Percentiles rank a stretch among this genome's conserved stretches.
Evolutionary conservation across 306 rosid genomes (phyloP).

Genomic region (Trichosanthes truncata): DNA sequence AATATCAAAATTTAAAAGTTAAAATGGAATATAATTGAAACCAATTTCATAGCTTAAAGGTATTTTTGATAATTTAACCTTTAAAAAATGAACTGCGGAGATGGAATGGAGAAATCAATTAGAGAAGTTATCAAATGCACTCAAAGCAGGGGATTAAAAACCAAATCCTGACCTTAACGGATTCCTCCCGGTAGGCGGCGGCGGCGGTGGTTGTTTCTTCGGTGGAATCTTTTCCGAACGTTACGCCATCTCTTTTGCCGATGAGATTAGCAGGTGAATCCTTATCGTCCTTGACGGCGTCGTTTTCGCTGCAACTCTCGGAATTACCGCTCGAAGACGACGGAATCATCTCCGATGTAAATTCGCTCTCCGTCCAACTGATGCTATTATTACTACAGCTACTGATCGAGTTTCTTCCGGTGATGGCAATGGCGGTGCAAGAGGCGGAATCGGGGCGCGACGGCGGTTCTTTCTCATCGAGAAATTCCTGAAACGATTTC

Average conservation of each 20-base stretch:
- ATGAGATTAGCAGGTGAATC: neutral
- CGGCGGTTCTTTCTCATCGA: slow-evolving; percentile 12
- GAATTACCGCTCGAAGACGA: slow-evolving; percentile 20
- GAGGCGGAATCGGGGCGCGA: neutral
- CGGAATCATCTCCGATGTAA: slow-evolving; percentile 14
- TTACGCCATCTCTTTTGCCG: neutral
- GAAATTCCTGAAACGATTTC: slow-evolving; percentile 27
- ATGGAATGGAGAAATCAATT: slow-evolving; percentile 1
- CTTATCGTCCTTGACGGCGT: slow-evolving; percentile 11
- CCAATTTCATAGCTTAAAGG: no score
- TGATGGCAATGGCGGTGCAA: neutral
- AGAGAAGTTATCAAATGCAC: neutral
- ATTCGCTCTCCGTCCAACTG: slow-evolving; percentile 63
- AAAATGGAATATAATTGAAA: no score
- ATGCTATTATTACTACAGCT: slow-evolving; percentile 14
- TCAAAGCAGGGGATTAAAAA: neutral
- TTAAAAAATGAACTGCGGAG: neutral
- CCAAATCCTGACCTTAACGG: slow-evolving; percentile 27
- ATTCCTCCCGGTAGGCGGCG: neutral
- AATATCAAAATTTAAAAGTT: no score
- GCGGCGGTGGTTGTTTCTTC: neutral
- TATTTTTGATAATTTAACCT: no score
- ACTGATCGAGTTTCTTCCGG: neutral
- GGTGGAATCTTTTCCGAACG: slow-evolving; percentile 25
- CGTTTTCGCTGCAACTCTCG: slow-evolving; percentile 19